A percentile compares a stretch with the other conserved stretches of the same genome.
Evolutionary conservation across 345 rosid species (phyloP).

Genomic region (Adansonia digitata): DNA sequence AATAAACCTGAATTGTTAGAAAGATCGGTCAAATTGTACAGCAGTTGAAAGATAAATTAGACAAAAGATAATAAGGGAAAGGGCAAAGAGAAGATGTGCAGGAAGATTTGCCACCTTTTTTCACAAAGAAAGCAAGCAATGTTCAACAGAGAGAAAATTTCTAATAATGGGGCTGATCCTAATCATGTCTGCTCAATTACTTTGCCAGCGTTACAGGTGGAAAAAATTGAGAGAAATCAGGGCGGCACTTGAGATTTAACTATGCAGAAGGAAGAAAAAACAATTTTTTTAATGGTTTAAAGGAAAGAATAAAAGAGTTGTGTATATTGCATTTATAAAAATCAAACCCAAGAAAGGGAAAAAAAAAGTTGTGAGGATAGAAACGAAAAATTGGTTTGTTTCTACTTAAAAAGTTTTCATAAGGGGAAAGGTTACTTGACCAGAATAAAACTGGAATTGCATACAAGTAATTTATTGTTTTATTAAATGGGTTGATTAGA

Average conservation of each 20-base stretch:
- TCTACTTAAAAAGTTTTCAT: background rate
- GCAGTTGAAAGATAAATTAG: conserved; percentile 16
- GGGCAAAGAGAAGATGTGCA: background rate
- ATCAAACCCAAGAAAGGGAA: background rate
- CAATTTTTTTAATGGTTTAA: background rate
- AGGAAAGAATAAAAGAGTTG: background rate
- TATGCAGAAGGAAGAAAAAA: background rate
- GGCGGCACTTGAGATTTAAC: background rate
- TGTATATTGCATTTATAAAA: background rate
- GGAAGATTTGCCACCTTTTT: background rate
- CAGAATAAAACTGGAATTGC: no score
- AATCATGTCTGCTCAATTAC: background rate
- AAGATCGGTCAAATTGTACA: conserved; percentile 35
- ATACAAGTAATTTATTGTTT: no score
- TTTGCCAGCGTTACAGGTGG: background rate
- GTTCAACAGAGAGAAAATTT: background rate
- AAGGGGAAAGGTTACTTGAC: background rate
- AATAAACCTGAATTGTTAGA: conserved; percentile 31
- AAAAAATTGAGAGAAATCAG: background rate
- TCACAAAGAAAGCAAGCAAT: background rate
- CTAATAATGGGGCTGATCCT: background rate
- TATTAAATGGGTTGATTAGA: background rate
- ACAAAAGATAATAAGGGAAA: background rate
- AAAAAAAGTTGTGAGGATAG: background rate
- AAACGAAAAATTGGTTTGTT: background rate